Percentiles rank a stretch among this genome's conserved stretches.
Evolutionary conservation across 2,329 filamentous ascomycete genomes (phyloP).

Genomic region (Talaromyces sp.): DNA sequence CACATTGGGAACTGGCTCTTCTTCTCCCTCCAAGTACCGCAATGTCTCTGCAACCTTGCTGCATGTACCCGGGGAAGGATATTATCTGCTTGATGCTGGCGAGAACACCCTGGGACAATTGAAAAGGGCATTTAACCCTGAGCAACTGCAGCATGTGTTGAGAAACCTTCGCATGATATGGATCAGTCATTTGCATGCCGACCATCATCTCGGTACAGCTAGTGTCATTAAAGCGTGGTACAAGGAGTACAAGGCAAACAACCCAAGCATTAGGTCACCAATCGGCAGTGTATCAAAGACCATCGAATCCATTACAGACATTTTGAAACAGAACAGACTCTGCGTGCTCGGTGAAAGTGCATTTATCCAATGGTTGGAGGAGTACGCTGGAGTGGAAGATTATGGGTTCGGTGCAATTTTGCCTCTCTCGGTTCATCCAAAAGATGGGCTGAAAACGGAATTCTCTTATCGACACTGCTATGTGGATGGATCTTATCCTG

Average conservation of each 20-base stretch:
- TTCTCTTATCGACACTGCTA: conserved; percentile 26
- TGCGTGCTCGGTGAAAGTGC: conserved; percentile 62
- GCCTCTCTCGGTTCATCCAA: conserved; percentile 39
- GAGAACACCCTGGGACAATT: conserved; percentile 90
- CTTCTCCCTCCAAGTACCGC: conserved; percentile 83
- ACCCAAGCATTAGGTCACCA: conserved; percentile 34
- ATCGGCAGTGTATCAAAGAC: conserved; percentile 14
- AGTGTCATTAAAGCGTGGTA: conserved; percentile 80
- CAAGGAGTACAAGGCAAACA: conserved; percentile 44
- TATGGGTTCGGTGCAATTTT: conserved; percentile 59
- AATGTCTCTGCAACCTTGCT: conserved; percentile 89
- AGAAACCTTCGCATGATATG: conserved; percentile 73
- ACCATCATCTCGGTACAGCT: conserved; percentile 86
- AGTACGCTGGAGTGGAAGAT: conserved; percentile 74
- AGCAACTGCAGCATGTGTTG: conserved; percentile 65
- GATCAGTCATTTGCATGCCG: conserved; percentile 93
- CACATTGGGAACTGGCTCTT: conserved; percentile 84
- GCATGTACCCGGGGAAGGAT: conserved; percentile 77
- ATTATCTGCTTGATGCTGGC: conserved; percentile 83
- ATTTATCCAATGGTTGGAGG: conserved; percentile 71
- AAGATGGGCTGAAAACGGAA: conserved; percentile 14
- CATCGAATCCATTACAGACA: conserved; percentile 26
- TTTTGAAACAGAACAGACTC: conserved; percentile 42
- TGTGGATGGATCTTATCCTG: conserved; percentile 21
- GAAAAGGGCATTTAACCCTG: conserved; percentile 61